phyloP scores from a whole-genome alignment of 1,139 yeast species.

The Zygosaccharomyces sapae region DNA sequence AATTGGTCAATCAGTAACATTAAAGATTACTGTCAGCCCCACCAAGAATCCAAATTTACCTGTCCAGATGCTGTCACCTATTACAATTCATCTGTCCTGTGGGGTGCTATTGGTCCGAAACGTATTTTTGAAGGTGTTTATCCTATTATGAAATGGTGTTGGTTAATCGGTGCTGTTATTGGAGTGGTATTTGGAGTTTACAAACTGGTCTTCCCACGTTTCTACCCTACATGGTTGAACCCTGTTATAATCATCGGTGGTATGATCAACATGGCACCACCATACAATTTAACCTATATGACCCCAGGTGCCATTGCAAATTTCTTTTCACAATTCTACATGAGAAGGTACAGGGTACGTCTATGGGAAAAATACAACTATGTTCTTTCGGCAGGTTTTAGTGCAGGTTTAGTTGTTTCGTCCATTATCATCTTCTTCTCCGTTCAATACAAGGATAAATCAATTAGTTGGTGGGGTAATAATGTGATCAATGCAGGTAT shows the following conservation, averaged over 20 bases:
- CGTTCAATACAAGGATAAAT: conserved; percentile 44
- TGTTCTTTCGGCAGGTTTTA: conserved; percentile 52
- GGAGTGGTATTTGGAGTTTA: conserved; percentile 44
- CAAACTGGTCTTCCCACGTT: conserved; percentile 38
- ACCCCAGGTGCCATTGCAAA: conserved; percentile 50
- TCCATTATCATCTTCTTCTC: conserved; percentile 54
- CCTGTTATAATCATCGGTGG: conserved; percentile 50
- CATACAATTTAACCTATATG: conserved; percentile 53
- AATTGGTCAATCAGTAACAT: conserved; percentile 50
- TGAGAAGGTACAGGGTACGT: conserved; percentile 45
- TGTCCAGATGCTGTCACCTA: conserved; percentile 47
- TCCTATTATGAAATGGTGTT: conserved; percentile 48
- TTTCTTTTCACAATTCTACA: conserved; percentile 49
- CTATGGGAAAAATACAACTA: conserved; percentile 70
- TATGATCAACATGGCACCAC: conserved; percentile 44
- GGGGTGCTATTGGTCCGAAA: conserved; percentile 69
- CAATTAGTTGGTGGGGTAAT: conserved; percentile 60
- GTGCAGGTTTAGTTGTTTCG: conserved; percentile 58
- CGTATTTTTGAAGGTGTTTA: conserved; percentile 50
- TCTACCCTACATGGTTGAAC: conserved; percentile 40
- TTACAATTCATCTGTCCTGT: conserved; percentile 52
- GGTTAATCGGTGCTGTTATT: conserved; percentile 49
- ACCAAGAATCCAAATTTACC: conserved; percentile 42
- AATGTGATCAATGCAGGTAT: conserved; percentile 42
- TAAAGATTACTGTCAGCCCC: conserved; percentile 45